Conservation (phyloP, 768 basidiomycete genomes). For the Calocybe cyanea region DNA sequence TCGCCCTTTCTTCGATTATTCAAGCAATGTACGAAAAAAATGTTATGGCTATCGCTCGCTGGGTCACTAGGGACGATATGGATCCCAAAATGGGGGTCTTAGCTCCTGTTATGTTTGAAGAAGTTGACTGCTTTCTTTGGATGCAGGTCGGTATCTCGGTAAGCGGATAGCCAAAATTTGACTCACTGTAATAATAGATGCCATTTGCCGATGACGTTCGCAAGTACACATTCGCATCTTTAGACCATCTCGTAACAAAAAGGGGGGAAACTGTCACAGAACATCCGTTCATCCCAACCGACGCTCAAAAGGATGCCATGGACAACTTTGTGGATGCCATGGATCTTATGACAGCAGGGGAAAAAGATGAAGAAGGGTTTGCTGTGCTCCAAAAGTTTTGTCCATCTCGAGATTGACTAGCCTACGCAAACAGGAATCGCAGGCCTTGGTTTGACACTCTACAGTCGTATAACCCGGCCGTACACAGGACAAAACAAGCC, state of each 20-base stretch:
- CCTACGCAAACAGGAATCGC: slow-evolving; percentile 42
- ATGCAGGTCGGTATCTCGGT: slow-evolving; percentile 50
- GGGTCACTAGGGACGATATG: slow-evolving; percentile 66
- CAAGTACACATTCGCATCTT: slow-evolving; percentile 80
- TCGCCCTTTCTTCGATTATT: slow-evolving; percentile 83
- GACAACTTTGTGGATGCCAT: slow-evolving; percentile 82
- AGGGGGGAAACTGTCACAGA: slow-evolving; percentile 69
- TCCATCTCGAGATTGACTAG: slow-evolving; percentile 1
- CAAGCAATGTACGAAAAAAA: slow-evolving; percentile 72
- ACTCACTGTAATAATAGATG: slow-evolving; percentile 47
- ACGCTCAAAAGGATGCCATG: slow-evolving; percentile 79
- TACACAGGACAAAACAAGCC: slow-evolving; percentile 92
- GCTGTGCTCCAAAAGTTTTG: slow-evolving; percentile 17
- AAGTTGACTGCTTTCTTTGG: slow-evolving; percentile 82
- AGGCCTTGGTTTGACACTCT: slow-evolving; percentile 74
- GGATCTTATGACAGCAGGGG: slow-evolving; percentile 78
- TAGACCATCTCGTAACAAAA: slow-evolving; percentile 68
- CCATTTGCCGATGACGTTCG: slow-evolving; percentile 95
- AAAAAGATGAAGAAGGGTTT: slow-evolving; percentile 74
- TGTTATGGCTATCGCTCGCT: slow-evolving; percentile 77
- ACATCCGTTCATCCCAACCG: slow-evolving; percentile 82
- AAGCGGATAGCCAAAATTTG: neutral
- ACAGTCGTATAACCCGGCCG: slow-evolving; percentile 81
- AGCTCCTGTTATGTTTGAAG: slow-evolving; percentile 54
- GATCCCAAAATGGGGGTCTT: slow-evolving; percentile 88